Base-by-base conservation (phyloP, 2,329 filamentous ascomycete genomes). In the Neurospora sp. region DNA sequence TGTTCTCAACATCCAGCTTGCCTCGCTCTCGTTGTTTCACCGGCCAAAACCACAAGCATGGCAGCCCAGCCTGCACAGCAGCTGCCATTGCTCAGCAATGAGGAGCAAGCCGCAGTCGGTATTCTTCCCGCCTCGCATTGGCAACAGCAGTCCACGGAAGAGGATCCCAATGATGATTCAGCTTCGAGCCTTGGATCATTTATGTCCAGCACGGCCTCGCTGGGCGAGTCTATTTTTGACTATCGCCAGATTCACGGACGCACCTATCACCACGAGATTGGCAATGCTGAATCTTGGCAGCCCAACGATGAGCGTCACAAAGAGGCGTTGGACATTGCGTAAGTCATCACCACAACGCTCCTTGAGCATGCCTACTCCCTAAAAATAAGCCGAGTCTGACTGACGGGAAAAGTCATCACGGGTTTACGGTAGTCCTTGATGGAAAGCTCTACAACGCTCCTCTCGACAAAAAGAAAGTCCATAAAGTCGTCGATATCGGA, bases 401-500 rank as follows among this genome's bases (percentile, higher is more conserved):
- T 17, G 2, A n/a, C 1, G 36, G 39, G 5, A 38, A 19, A 19
- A 74, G 76, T 19, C 77, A 78, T 43, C 76, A 77, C 57, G 69
- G 70, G 8, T 68, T 74, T 17, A 77, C 74, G 1, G 70, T 78
- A 0, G 69, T 69, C 3, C 68, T 73, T 5, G 75, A 75, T 1
- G 75, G 74, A 38, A 76, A 73, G 69, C 73, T 78, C 19, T 71
- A 73, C 39, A 70, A 72, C 8, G 75, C 77, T 0, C 77, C 77
- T 0, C 52, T 78, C 15, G 68, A 72, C 4, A 70, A 75, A 12
- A 69, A 75, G 19, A 28, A 33, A 19, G 57, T 46, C 0, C 28
- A 76, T 72, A 75, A 74, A 72, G 75, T 85, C 17, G 77, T 88
- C 36, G 85, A 88, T 73, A 78, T 87, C 46, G 83, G 85, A 65